Evolutionary conservation across 805 yeast genomes (phyloP).

Genomic region (Suhomyces kilbournensis): DNA sequence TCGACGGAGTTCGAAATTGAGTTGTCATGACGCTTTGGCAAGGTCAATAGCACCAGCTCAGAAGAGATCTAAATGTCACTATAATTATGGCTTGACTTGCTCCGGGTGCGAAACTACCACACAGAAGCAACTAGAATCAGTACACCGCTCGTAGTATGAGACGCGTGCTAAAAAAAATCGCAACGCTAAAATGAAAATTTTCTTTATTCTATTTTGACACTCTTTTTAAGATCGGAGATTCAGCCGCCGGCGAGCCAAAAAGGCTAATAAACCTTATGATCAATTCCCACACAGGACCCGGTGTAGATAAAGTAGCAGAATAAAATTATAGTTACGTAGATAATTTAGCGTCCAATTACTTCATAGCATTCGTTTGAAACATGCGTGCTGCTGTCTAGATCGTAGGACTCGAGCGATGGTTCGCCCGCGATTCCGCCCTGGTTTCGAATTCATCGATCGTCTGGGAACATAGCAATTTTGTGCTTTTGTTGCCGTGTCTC

Average conservation of each 20-base stretch:
- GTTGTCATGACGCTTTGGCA: background rate
- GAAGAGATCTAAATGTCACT: background rate
- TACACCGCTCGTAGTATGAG: background rate
- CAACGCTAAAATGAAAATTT: background rate
- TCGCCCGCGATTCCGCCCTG: background rate
- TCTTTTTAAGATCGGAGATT: background rate
- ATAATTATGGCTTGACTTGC: background rate
- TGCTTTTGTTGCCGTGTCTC: constrained; percentile 2
- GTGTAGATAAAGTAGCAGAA: background rate
- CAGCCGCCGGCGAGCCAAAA: background rate
- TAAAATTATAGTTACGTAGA: background rate
- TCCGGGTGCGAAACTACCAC: background rate
- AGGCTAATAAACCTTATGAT: background rate
- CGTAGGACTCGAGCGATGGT: background rate
- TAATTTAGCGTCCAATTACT: background rate
- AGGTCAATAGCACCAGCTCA: background rate
- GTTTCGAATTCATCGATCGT: background rate
- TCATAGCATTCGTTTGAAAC: background rate
- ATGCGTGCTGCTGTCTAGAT: background rate
- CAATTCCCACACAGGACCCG: background rate
- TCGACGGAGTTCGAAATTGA: background rate
- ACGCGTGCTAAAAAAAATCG: background rate
- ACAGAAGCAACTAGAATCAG: background rate
- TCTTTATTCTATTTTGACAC: background rate
- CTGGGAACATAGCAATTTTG: background rate